Base-by-base conservation (phyloP, 495 filamentous ascomycete genomes). In the Penicillium goetzii region DNA sequence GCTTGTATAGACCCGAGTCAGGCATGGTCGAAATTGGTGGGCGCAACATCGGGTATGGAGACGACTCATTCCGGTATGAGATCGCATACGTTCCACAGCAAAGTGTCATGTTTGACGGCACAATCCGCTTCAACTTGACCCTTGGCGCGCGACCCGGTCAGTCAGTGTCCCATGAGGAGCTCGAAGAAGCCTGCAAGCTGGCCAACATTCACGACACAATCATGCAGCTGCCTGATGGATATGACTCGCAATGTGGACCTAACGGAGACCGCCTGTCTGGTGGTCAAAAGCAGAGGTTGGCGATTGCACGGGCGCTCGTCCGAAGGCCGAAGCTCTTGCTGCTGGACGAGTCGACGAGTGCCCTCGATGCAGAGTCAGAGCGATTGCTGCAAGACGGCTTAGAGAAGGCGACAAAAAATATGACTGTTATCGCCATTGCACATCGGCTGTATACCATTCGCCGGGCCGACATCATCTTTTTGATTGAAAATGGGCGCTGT, bases 271-370 rank as follows among this genome's bases (percentile, higher is more conserved):
- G 75, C 36, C 79, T 95, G 36, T 88, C 85, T 1, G 91, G 90
- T 1, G 91, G 90, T 0, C 91, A 94, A 73, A 85, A 85, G 67
- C 91, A 93, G 71, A 78, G 90, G 6, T 71, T 95, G 15, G 81
- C 87, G 5, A 89, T 95, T 40, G 91, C 91, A 0, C 75, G 91
- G 14, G 90, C 90, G 0, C 75, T 93, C 28, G 82, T 95, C 3
- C 83, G 90, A 12, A 82, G 88, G 40, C 90, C 91, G 2, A 73
- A 78, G 25, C 76, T 93, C 26, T 72, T 93, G 59, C 71, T 95
- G 14, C 76, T 94, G 1, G 91, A 94, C 66, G 91, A 93, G 74
- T 87, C 90, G 4, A 93, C 91, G 2, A 85, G 80, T 23, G 84
- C 85, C 25, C 78, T 93, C n/a, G 91, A 94, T 63, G 85, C 87